Percentiles rank a stretch among this genome's conserved stretches.
Evolutionary conservation across 208 protist genomes (phyloP).

Genomic region (Leptomonas pyrrhocoris): DNA sequence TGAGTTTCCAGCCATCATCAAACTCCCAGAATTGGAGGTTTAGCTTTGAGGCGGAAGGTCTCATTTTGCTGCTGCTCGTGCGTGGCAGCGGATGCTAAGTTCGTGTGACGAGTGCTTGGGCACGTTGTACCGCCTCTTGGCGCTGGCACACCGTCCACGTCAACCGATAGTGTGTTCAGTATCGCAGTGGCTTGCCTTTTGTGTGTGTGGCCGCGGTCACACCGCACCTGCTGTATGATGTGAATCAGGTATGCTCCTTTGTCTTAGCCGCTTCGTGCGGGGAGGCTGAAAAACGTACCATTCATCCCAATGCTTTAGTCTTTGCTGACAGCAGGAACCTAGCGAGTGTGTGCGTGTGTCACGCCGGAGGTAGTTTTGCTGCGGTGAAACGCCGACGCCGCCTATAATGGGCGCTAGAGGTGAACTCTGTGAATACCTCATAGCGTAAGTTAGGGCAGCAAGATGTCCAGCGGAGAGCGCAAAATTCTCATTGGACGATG

Average conservation of each 20-base stretch:
- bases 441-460: slow-evolving; percentile 22
- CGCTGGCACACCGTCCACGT: too few relatives aligned
- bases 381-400: too few relatives aligned
- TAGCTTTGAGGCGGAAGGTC: not conserved
- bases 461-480: not conserved
- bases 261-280: slow-evolving; percentile 21
- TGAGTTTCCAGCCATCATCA: slow-evolving; percentile 22
- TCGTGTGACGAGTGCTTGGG: too few relatives aligned
- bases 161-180: not conserved
- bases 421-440: slow-evolving; percentile 17
- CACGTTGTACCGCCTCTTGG: too few relatives aligned
- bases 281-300: slow-evolving; percentile 31
- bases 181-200: not conserved
- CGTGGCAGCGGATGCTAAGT: not conserved
- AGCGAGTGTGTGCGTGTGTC: too few relatives aligned
- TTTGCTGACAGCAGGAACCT: slow-evolving; percentile 3
- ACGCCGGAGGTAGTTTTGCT: too few relatives aligned
- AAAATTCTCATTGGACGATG: too few relatives aligned
- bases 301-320: slow-evolving; percentile 37
- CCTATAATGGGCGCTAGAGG: slow-evolving; percentile 21
- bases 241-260: slow-evolving; percentile 39
- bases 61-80: not conserved
- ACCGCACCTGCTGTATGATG: slow-evolving; percentile 22
- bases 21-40: not conserved
- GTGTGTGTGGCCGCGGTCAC: not conserved